phyloP scores from a whole-genome alignment of 805 yeast species.

The Naumovozyma baii region DNA sequence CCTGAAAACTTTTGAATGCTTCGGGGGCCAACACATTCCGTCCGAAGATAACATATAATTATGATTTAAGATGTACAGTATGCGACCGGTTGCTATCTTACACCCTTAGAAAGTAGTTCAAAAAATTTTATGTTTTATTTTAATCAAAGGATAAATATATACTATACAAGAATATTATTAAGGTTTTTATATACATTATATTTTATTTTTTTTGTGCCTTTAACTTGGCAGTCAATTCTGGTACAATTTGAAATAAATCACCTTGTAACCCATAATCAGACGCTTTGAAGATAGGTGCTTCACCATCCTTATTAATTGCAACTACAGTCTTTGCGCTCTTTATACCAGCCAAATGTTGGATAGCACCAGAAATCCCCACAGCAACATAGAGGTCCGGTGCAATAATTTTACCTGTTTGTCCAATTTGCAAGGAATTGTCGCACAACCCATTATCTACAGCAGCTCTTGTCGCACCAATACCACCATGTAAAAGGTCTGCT shows the following conservation, averaged over 20 bases:
- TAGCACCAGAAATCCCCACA: constrained; percentile 92
- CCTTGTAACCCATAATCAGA: constrained; percentile 89
- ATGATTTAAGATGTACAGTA: too few relatives aligned
- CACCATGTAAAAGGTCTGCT: constrained; percentile 78
- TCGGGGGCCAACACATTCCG: too few relatives aligned
- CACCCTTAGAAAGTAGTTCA: too few relatives aligned
- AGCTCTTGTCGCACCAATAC: constrained; percentile 95
- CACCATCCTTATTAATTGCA: constrained; percentile 89
- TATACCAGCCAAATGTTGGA: constrained; percentile 98
- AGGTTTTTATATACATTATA: not conserved
- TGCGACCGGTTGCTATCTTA: too few relatives aligned
- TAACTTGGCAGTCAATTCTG: constrained; percentile 79
- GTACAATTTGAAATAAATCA: constrained; percentile 75
- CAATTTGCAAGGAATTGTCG: constrained; percentile 93
- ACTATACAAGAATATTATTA: not conserved
- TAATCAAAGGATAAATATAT: too few relatives aligned
- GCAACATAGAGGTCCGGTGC: constrained; percentile 94
- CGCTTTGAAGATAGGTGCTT: constrained; percentile 84
- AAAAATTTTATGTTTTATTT: too few relatives aligned
- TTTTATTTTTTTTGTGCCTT: not conserved
- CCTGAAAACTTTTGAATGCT: too few relatives aligned
- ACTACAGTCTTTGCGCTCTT: constrained; percentile 90
- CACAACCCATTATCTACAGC: constrained; percentile 95
- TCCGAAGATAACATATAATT: too few relatives aligned
- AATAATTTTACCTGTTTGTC: constrained; percentile 96